These are phyloP conservation scores for Chytriomyces sp. DNA, from an alignment of 192 early-diverging fungal species.

Conservation along the genomic window DNA sequence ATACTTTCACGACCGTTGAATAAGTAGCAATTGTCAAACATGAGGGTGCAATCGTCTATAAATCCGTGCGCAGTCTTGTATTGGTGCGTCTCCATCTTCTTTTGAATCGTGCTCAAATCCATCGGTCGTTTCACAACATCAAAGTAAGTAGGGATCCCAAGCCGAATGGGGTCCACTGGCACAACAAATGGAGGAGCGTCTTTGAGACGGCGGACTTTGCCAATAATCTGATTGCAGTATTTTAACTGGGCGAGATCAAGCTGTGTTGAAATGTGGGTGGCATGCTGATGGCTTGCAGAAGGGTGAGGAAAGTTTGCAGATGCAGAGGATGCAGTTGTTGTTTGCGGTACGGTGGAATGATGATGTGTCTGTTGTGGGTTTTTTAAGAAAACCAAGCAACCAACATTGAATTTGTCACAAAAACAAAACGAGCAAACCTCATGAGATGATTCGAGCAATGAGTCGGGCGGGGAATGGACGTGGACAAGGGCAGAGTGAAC, in stretches of 20 bases:
- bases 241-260: slow-evolving; percentile 77
- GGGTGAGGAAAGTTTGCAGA: no score
- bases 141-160: slow-evolving; percentile 73
- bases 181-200: slow-evolving; percentile 84
- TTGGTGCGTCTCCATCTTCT: slow-evolving; percentile 62
- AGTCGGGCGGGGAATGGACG: no score
- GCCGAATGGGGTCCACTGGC: slow-evolving; percentile 74
- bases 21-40: slow-evolving; percentile 59
- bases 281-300: background rate
- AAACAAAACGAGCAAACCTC: no score
- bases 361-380: no score
- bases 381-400: no score
- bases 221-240: slow-evolving; percentile 76
- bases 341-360: no score
- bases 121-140: slow-evolving; percentile 77
- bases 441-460: no score
- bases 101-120: slow-evolving; percentile 81
- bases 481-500: no score
- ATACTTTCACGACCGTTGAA: slow-evolving; percentile 55
- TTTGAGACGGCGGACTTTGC: slow-evolving; percentile 76
- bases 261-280: slow-evolving; percentile 6
- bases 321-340: no score
- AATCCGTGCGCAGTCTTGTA: slow-evolving; percentile 61
- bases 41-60: slow-evolving; percentile 51
- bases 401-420: no score